These are phyloP conservation scores for Massospora cicadina DNA, from an alignment of 371 early-diverging fungal genomes.

Conservation along the genomic window DNA sequence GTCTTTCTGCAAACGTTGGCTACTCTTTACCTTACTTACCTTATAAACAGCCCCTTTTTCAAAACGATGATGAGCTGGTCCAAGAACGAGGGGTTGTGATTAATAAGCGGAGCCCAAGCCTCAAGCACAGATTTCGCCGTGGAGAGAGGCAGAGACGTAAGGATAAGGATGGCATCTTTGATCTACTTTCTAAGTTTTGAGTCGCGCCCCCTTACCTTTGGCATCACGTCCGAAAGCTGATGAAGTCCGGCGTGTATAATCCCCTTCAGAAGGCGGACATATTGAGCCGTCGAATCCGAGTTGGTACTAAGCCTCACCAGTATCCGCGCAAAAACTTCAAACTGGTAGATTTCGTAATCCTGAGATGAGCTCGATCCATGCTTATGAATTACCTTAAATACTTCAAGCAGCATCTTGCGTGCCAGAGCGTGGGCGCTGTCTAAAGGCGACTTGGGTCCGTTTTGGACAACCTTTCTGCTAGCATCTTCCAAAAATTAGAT, in stretches of 20 bases:
- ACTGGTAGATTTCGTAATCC: conserved; percentile 1
- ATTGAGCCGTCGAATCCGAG: conserved; percentile 7
- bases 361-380: not conserved
- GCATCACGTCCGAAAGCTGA: not conserved
- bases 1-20: not conserved
- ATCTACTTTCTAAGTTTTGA: not conserved
- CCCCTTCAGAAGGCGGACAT: not conserved
- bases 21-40: not conserved
- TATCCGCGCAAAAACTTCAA: conserved; percentile 1
- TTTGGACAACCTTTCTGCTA: not conserved
- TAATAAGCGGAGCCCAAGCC: conserved; percentile 9
- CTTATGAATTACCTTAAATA: conserved; percentile 3
- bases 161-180: not conserved
- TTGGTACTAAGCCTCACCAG: not conserved
- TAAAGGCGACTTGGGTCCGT: not conserved
- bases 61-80: conserved; percentile 2
- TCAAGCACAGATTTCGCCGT: conserved; percentile 2
- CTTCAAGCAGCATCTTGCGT: not conserved
- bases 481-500: not conserved
- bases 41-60: conserved; percentile 10
- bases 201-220: not conserved
- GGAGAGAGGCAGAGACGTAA: not conserved
- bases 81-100: conserved; percentile 2
- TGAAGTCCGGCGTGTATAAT: conserved; percentile 4
- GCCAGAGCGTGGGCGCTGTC: not conserved